Conservation (phyloP, 768 basidiomycete species). For the Mycena kentingensis region DNA sequence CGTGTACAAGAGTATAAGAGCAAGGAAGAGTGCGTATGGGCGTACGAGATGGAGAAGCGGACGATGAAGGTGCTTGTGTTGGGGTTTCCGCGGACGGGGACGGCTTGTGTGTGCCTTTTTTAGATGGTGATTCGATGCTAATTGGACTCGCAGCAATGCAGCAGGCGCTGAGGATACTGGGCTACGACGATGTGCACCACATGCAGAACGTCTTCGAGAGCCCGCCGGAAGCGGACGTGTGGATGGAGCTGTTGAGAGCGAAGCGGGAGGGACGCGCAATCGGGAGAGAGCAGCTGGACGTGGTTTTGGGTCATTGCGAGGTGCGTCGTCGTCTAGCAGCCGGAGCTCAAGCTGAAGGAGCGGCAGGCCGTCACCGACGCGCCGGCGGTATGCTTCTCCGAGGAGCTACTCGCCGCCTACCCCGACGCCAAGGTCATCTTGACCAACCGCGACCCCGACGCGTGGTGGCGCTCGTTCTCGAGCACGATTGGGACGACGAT, state of each 20-base stretch:
- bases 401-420: neutral
- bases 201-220: neutral
- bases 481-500: neutral
- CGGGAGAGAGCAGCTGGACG: neutral
- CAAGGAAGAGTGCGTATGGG: too few relatives aligned
- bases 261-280: neutral
- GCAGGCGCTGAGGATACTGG: neutral
- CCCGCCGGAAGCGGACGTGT: neutral
- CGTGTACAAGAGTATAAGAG: too few relatives aligned
- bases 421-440: neutral
- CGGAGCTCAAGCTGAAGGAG: neutral
- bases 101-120: neutral
- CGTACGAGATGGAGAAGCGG: too few relatives aligned
- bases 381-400: neutral
- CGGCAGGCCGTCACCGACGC: neutral
- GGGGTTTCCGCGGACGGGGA: neutral
- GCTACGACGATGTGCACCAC: neutral
- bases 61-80: conserved; percentile 18
- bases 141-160: neutral
- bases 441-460: neutral
- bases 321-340: neutral
- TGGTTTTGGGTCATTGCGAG: neutral
- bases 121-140: neutral
- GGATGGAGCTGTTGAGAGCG: neutral
- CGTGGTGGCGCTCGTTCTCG: neutral